Conservation (phyloP, 495 filamentous ascomycete genomes). For the Penicillium silybi region DNA sequence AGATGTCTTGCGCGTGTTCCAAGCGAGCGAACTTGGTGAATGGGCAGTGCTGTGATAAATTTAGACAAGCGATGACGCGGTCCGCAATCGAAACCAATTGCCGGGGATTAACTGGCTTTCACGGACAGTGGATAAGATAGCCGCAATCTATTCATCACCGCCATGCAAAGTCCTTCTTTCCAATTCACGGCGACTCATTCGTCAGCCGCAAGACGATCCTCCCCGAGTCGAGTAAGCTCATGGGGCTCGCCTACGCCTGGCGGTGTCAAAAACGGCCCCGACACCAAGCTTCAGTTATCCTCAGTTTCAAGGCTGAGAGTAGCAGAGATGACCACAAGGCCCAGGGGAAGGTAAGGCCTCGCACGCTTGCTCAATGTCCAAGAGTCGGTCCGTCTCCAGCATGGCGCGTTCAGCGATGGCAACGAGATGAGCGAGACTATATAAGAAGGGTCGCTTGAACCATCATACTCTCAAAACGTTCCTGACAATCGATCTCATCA, state of each 20-base stretch:
- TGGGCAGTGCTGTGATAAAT: too few relatives aligned
- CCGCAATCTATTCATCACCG: background rate
- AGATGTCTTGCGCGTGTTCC: too few relatives aligned
- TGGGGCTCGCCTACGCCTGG: conserved; percentile 9
- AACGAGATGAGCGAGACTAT: background rate
- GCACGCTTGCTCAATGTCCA: background rate
- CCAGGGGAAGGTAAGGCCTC: background rate
- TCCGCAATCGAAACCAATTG: background rate
- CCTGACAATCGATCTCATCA: background rate
- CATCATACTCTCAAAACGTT: background rate
- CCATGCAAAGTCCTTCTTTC: background rate
- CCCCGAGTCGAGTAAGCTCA: conserved; percentile 18
- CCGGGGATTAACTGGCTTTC: background rate
- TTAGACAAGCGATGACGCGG: too few relatives aligned
- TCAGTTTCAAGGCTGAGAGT: background rate
- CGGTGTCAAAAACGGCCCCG: conserved; percentile 1
- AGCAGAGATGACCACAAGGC: background rate
- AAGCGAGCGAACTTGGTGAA: too few relatives aligned
- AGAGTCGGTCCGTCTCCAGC: background rate
- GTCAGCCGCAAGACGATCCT: conserved; percentile 8
- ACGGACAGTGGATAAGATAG: background rate
- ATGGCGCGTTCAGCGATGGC: background rate
- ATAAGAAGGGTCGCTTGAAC: background rate
- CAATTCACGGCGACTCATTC: conserved; percentile 5
- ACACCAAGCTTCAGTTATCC: conserved; percentile 12